phyloP scores from a whole-genome alignment of 306 rosid genomes.

The Castanea sativa region DNA sequence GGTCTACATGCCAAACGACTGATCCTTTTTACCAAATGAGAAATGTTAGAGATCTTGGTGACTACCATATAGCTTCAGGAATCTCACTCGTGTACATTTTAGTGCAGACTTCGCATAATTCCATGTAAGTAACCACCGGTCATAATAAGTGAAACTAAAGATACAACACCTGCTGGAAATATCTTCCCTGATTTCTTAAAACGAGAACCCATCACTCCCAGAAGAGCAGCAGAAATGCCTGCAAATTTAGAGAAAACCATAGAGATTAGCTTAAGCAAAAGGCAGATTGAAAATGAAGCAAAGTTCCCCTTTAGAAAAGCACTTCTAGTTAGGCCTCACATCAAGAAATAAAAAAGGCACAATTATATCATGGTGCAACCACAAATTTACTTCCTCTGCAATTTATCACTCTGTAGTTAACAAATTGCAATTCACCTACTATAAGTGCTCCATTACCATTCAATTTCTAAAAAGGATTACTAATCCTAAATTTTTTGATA shows the following conservation, averaged over 20 bases:
- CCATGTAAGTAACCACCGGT: constrained; percentile 96
- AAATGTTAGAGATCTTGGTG: neutral
- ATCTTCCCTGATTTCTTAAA: constrained; percentile 89
- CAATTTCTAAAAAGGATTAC: neutral
- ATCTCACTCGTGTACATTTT: constrained; percentile 31
- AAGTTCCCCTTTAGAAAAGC: neutral
- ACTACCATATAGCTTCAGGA: neutral
- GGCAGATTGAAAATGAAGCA: neutral
- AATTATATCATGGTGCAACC: neutral
- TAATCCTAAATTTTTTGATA: neutral
- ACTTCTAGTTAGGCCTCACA: neutral
- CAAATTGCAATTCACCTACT: neutral
- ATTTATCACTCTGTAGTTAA: neutral
- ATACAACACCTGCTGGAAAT: constrained; percentile 93
- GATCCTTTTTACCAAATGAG: too few relatives aligned
- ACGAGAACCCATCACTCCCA: constrained; percentile 93
- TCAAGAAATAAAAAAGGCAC: neutral
- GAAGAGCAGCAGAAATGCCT: constrained; percentile 91
- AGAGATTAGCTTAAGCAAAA: constrained; percentile 8
- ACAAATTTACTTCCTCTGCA: neutral
- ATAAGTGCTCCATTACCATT: neutral
- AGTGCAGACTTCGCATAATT: constrained; percentile 73
- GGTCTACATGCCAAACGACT: too few relatives aligned
- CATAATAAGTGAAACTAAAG: constrained; percentile 87
- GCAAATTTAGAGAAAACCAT: constrained; percentile 11